Percentiles rank a stretch among this genome's conserved stretches.
These are phyloP conservation scores for Ophiostoma novo-ulmi DNA, from an alignment of 2,329 filamentous ascomycete species.

Conservation along the genomic window DNA sequence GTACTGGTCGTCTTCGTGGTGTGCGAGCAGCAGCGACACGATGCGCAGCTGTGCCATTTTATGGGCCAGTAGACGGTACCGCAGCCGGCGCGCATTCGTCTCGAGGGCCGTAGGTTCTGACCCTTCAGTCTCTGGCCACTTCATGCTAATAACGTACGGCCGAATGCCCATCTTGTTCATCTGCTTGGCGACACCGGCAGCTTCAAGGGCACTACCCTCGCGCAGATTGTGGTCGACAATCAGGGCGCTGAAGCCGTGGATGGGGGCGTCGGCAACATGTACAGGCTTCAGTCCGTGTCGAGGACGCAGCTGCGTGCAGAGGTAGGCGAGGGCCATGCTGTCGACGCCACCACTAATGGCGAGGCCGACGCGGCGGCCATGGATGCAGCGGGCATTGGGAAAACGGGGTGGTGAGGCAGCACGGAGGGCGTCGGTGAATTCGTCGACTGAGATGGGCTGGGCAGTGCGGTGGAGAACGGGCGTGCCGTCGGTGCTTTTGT, in stretches of 20 bases:
- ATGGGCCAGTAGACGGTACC: constrained; percentile 66
- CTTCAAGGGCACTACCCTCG: constrained; percentile 49
- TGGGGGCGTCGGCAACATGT: constrained; percentile 37
- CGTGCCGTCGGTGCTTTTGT: background rate
- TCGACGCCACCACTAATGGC: constrained; percentile 91
- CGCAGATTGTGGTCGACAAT: constrained; percentile 57
- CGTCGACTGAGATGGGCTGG: constrained; percentile 37
- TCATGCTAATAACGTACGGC: constrained; percentile 34
- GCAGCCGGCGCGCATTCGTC: constrained; percentile 63
- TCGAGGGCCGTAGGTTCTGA: constrained; percentile 59
- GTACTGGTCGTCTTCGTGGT: constrained; percentile 86
- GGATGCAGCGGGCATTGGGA: constrained; percentile 36
- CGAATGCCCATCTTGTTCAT: constrained; percentile 36
- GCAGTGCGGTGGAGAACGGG: constrained; percentile 39
- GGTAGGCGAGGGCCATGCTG: constrained; percentile 87
- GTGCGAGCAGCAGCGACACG: constrained; percentile 66
- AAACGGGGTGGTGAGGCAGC: constrained; percentile 49
- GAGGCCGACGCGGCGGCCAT: constrained; percentile 48
- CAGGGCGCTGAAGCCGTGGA: constrained; percentile 40
- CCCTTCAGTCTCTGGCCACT: constrained; percentile 43
- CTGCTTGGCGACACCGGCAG: constrained; percentile 41
- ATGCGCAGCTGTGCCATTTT: constrained; percentile 51
- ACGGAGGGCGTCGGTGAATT: constrained; percentile 48
- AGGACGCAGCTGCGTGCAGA: constrained; percentile 46
- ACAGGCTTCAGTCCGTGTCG: no score